These are phyloP conservation scores for Boletus reticuloceps DNA, from an alignment of 768 basidiomycete species.

Conservation along the genomic window DNA sequence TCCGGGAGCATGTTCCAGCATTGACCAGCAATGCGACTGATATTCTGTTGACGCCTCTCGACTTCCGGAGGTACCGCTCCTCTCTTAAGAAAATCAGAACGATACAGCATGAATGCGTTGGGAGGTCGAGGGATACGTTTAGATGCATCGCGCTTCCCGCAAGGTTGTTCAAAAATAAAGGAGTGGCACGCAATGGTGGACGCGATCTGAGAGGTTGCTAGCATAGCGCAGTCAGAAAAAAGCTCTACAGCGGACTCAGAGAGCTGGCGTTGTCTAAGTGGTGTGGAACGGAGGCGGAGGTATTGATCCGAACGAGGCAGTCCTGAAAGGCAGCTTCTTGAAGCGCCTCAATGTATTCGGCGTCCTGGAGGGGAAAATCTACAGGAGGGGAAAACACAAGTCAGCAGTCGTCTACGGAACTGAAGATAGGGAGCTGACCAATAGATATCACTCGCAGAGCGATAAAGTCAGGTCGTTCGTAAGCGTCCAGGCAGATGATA, in stretches of 20 bases:
- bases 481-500: slow-evolving; percentile 12
- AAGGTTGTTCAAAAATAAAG: not conserved
- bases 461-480: not conserved
- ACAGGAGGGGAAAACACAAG: not conserved
- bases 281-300: not conserved
- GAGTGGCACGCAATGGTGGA: slow-evolving; percentile 2
- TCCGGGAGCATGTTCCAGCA: slow-evolving; percentile 47
- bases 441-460: slow-evolving; percentile 2
- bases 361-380: slow-evolving; percentile 3
- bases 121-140: slow-evolving; percentile 46
- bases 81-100: slow-evolving; percentile 48
- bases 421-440: slow-evolving; percentile 2
- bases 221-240: slow-evolving; percentile 1
- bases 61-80: slow-evolving; percentile 40
- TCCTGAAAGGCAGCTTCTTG: not conserved
- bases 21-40: slow-evolving; percentile 50
- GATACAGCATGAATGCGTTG: slow-evolving; percentile 59
- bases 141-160: not conserved
- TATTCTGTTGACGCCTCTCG: slow-evolving; percentile 53
- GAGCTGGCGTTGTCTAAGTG: not conserved
- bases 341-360: not conserved
- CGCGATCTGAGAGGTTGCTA: slow-evolving; percentile 2
- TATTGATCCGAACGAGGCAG: not conserved
- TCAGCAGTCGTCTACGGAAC: not conserved
- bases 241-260: not conserved